Base-by-base conservation (phyloP, 2,329 filamentous ascomycete genomes). In the Colletotrichum eremochloae region DNA sequence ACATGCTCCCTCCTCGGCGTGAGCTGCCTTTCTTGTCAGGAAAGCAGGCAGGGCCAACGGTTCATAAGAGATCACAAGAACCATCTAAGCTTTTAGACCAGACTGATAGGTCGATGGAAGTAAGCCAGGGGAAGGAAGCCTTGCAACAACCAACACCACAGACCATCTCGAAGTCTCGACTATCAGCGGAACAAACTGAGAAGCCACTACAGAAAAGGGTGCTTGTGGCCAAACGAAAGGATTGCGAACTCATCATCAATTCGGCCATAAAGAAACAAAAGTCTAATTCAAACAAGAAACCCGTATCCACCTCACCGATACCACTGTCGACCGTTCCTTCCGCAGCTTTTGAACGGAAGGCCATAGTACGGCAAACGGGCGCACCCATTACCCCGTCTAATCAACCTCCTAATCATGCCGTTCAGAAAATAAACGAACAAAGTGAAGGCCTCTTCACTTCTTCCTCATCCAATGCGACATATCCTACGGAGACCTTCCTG, bases 1-100 rank as follows among this genome's bases (percentile, higher is more conserved):
- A 63, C 5, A 63, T 63, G 61, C 61, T 63, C 24, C 61, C 61
- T 52, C 61, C 61, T 52, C 61, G 61, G 1, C 61, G 61, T 42
- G 46, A 53, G 46, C 61, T 63, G 48, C 61, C 61, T 24, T 63
- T 63, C 61, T 15, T 24, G 18, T 38, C 18, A 11, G 48, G 61
- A 40, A 53, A 40, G 15, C 33, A 52, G 36, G 5, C 46, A n/a
- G 48, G 31, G 3, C 8, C n/a, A 53, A 53, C 24, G 14, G n/a
- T 4, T 24, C 46, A 20, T 5, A 63, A 53, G 15, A 33, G 33
- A 63, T 40, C 33, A 11, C 33, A 24, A 18, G 56, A 42, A n/a
- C 61, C 53, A 5, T 4, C 3, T 1, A 24, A 31, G 36, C 3
- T 12, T 33, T 20, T 9, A 18, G 24, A n/a, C 15, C 11, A 6